Evolutionary conservation across 23 red algal species (phyloP), one percentile per base, ranked within the genome.

Genomic region (Pyropia yezoensis): DNA sequence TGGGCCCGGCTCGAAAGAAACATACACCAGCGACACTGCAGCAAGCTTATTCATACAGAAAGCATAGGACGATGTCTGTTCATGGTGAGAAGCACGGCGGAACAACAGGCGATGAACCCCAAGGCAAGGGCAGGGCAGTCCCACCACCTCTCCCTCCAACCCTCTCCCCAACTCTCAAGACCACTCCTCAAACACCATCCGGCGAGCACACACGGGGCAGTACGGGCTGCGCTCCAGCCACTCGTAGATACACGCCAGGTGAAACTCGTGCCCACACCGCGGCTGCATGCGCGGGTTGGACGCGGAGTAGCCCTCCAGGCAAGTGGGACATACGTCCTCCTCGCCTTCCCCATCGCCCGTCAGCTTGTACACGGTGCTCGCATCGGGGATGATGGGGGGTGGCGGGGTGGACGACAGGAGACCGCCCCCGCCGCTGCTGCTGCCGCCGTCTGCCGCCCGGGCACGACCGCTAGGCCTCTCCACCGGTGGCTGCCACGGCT

Each of bases 251-350:
- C 88, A 93, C 65, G 81, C 74, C 69, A 93, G 58, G 65, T 93
- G 88, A 65, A 93, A 83, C 23, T 62, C 54, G 64, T 93, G 88
- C 0, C 79, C 79, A 27, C 88, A 93, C 22, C 54, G 59, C 3
- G 78, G 64, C 17, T 50, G 21, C 66, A 93, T 93, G 30, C 77
- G 77, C 11, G 88, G 88, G 54, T 93, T 84, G 57, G 83, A 77
- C 17, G 78, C 73, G 3, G 69, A 64, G 47, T 93, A 93, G 11
- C 23, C 59, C 30, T 93, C 88, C 0, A 93, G 61, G 65, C 88
- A 93, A 11, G 88, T 93, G 7, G 88, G 88, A 55, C 88, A 93
- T 12, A 84, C 81, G 33, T 93, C 88, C 26, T 93, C 88, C 32
- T 93, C 67, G 54, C 77, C 88, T 22, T 93, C 67, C 62, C 77